These are phyloP conservation scores for Penicillium palitans DNA, from an alignment of 2,329 filamentous ascomycete species.

Conservation along the genomic window DNA sequence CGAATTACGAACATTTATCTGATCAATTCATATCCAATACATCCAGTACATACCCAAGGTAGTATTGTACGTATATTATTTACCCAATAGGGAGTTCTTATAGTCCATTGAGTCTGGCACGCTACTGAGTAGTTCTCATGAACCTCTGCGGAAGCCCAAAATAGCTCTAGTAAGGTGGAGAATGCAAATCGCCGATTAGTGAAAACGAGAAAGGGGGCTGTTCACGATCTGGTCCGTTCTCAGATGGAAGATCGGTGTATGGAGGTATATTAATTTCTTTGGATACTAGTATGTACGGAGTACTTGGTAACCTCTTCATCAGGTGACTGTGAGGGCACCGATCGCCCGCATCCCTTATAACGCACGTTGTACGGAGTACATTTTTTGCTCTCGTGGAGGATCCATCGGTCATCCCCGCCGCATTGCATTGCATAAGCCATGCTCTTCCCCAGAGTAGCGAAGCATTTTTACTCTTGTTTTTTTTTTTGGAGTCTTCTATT, in stretches of 20 bases:
- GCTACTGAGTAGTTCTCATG: not conserved
- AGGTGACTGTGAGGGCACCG: slow-evolving; percentile 24
- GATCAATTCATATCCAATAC: slow-evolving; percentile 12
- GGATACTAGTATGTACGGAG: not conserved
- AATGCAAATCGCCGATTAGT: slow-evolving; percentile 27
- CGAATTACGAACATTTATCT: slow-evolving; percentile 22
- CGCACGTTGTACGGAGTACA: not conserved
- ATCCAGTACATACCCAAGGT: not conserved
- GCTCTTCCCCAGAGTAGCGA: slow-evolving; percentile 19
- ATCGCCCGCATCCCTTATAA: slow-evolving; percentile 11
- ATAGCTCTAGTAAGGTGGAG: slow-evolving; percentile 18
- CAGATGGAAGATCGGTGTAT: slow-evolving; percentile 23
- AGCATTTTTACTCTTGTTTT: not conserved
- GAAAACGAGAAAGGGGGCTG: slow-evolving; percentile 15
- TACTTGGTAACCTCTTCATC: slow-evolving; percentile 12
- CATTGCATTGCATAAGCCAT: slow-evolving; percentile 31
- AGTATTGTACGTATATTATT: not conserved
- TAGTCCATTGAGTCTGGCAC: not conserved
- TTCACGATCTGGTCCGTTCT: slow-evolving; percentile 29
- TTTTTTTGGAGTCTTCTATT: not conserved
- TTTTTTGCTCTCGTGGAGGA: slow-evolving; percentile 18
- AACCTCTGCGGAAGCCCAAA: slow-evolving; percentile 13
- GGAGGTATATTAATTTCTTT: slow-evolving; percentile 1
- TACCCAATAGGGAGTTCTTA: not conserved
- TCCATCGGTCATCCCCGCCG: slow-evolving; percentile 23